Base-by-base conservation (phyloP, 352 stramenopile genomes). In the Globisporangium polare region DNA sequence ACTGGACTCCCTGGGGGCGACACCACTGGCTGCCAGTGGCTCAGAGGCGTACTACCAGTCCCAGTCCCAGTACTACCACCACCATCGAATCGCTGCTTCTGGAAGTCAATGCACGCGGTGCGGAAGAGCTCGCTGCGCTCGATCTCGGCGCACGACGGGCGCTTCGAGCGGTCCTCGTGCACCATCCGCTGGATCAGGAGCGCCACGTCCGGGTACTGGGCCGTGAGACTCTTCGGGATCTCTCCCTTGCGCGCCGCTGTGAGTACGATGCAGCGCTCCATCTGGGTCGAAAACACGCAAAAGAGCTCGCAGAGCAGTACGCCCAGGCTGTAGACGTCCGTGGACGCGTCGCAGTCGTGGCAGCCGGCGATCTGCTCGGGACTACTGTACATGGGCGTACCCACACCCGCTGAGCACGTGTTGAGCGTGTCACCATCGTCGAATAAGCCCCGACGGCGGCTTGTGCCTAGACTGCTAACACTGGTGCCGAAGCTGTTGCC, bases 271-370 rank as follows among this genome's bases (percentile, higher is more conserved):
- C 83, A 77, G 45, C 83, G 77, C 61, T 94, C 85, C 85, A 94
- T 94, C 53, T 92, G 83, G 1, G 85, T 92, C 33, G 75, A 72
- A 55, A 94, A 94, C 2, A 67, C 57, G 51, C 79, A 88, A 52
- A 92, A 92, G 20, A 94, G 62, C 49, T 94, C 85, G 37, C 79
- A 90, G 20, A 94, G 52, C 42, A 94, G 39, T 42, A 92, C 67
- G 0, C 85, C 85, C 27, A 94, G 75, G 62, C 81, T 92, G 66
- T 77, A 94, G 24, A 94, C 62, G 37, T 94, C 85, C 20, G 79
- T 86, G 13, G 80, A 72, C 18, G 79, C 68, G 7, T 77, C 78
- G 31, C 67, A 83, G 0, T 65, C 70, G n/a, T 69, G 61, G 1
- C 67, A 54, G 4, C 83, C 85, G 7, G 56, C 59, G 2, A 69